Conservation (phyloP, 2,329 filamentous ascomycete genomes). For the Apiospora marii region DNA sequence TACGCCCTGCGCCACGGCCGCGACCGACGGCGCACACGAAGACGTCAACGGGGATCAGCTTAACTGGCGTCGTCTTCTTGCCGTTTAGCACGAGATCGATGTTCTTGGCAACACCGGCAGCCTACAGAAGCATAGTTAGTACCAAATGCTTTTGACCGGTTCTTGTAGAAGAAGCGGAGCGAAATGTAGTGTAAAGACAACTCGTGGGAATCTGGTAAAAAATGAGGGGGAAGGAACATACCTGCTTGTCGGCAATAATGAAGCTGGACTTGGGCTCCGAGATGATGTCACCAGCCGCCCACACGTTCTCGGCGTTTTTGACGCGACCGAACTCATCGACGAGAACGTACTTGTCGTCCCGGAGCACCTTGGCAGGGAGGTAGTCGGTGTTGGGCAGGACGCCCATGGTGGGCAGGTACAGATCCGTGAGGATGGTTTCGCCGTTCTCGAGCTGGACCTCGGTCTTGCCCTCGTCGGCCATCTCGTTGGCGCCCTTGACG, state of each 20-base stretch:
- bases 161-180: neutral
- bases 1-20: conserved; percentile 57
- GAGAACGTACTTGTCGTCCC: conserved; percentile 52
- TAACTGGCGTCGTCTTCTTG: conserved; percentile 53
- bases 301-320: conserved; percentile 52
- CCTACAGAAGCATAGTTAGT: conserved; percentile 39
- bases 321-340: conserved; percentile 61
- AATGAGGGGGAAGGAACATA: conserved; percentile 35
- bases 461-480: conserved; percentile 48
- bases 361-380: conserved; percentile 54
- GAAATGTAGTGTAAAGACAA: neutral
- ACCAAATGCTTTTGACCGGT: neutral
- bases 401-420: conserved; percentile 66
- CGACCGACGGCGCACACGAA: conserved; percentile 58
- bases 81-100: conserved; percentile 56
- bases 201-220: neutral
- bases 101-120: conserved; percentile 61
- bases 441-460: conserved; percentile 56
- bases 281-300: conserved; percentile 63
- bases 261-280: conserved; percentile 56
- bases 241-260: conserved; percentile 57
- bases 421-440: conserved; percentile 58
- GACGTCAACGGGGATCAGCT: conserved; percentile 57
- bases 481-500: conserved; percentile 44
- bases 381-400: conserved; percentile 63